Conservation (phyloP, 164 flowering plant genomes). For the Vitis rotundifolia region DNA sequence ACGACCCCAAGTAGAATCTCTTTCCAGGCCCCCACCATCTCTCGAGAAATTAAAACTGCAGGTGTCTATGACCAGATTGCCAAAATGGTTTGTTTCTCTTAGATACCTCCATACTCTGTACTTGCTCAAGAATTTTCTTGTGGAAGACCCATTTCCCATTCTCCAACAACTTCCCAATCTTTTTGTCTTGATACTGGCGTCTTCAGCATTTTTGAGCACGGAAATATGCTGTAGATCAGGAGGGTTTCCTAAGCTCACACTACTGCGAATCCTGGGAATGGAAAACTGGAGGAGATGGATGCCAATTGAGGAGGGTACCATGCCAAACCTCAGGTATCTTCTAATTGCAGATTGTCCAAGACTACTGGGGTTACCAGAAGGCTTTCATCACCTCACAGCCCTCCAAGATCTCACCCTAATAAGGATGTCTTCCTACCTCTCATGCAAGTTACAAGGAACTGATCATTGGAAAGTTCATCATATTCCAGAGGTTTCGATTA, state of each 20-base stretch:
- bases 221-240: background rate
- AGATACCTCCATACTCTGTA: constrained; percentile 13
- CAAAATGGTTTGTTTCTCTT: constrained; percentile 16
- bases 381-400: constrained; percentile 17
- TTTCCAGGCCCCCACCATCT: background rate
- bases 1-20: constrained; percentile 7
- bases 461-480: no score
- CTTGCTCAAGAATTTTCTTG: constrained; percentile 11
- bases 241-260: constrained; percentile 19
- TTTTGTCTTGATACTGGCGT: constrained; percentile 7
- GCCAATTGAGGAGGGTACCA: constrained; percentile 11
- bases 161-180: constrained; percentile 13
- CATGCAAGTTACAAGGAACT: background rate
- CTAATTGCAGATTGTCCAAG: constrained; percentile 15
- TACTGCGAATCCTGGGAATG: constrained; percentile 11
- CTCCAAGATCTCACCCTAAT: constrained; percentile 18
- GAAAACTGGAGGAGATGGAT: constrained; percentile 12
- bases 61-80: constrained; percentile 5
- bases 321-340: constrained; percentile 16
- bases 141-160: constrained; percentile 15
- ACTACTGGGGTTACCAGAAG: constrained; percentile 12
- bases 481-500: no score
- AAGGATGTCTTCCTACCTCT: constrained; percentile 9
- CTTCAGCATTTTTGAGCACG: constrained; percentile 9
- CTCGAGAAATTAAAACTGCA: constrained; percentile 13